phyloP scores from a whole-genome alignment of 2,329 filamentous ascomycete species.

The Tolypocladium inflatum region DNA sequence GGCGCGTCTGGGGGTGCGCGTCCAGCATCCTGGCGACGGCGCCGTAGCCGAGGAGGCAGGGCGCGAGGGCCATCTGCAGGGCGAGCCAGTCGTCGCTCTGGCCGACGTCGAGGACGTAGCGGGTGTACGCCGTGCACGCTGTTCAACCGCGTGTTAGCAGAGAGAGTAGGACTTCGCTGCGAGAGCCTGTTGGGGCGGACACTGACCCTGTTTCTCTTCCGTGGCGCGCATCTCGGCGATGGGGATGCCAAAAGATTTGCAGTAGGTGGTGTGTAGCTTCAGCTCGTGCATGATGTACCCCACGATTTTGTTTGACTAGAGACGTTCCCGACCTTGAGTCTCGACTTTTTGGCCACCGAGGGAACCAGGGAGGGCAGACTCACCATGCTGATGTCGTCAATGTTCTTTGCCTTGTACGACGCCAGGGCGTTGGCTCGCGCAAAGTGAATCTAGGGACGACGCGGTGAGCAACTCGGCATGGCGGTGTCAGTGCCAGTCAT shows the following conservation, averaged over 20 bases:
- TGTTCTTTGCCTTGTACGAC: constrained; percentile 70
- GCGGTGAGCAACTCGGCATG: background rate
- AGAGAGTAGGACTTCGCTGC: background rate
- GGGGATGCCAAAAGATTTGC: constrained; percentile 68
- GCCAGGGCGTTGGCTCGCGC: constrained; percentile 77
- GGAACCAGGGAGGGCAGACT: constrained; percentile 13
- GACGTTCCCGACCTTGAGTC: background rate
- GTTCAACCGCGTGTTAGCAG: background rate
- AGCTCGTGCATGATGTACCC: constrained; percentile 72
- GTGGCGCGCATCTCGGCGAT: constrained; percentile 61
- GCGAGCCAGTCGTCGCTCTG: constrained; percentile 82
- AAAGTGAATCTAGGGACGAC: constrained; percentile 60
- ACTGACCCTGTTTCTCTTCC: constrained; percentile 63
- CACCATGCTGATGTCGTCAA: constrained; percentile 64
- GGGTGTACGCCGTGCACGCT: constrained; percentile 74
- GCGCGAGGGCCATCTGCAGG: constrained; percentile 74
- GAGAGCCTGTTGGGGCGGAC: background rate
- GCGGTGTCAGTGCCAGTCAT: background rate
- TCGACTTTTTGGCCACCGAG: background rate
- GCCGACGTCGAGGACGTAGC: constrained; percentile 83
- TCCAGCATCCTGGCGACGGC: constrained; percentile 65
- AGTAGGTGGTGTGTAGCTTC: constrained; percentile 73
- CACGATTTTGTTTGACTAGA: constrained; percentile 47
- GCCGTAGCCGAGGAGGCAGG: constrained; percentile 84
- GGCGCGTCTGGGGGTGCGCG: constrained; percentile 48